A percentile compares a stretch with the other conserved stretches of the same genome.
Conservation (phyloP, 805 yeast genomes). For the Candida boidinii region DNA sequence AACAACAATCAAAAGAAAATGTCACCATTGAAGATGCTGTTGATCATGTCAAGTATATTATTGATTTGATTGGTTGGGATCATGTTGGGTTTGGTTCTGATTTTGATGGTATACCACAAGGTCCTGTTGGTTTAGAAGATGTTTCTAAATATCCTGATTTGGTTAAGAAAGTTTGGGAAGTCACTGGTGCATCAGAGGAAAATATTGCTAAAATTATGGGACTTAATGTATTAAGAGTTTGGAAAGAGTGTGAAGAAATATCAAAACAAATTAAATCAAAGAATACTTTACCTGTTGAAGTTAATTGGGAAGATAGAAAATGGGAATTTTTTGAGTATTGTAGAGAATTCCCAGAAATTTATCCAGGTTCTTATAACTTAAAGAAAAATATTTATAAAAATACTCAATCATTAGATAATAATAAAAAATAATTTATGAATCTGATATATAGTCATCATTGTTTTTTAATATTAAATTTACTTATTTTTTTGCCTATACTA, state of each 20-base stretch:
- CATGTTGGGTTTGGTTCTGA: constrained; percentile 45
- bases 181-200: constrained; percentile 31
- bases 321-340: constrained; percentile 30
- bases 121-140: constrained; percentile 42
- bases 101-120: constrained; percentile 43
- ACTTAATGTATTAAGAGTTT: constrained; percentile 33
- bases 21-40: constrained; percentile 41
- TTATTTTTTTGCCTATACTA: too few species aligned
- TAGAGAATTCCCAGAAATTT: constrained; percentile 29
- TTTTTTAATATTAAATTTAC: too few species aligned
- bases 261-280: constrained; percentile 12
- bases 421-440: too few species aligned
- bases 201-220: constrained; percentile 36
- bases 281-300: constrained; percentile 27
- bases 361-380: constrained; percentile 23
- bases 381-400: constrained; percentile 21
- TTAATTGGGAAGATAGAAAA: constrained; percentile 30
- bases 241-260: constrained; percentile 31
- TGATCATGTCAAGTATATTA: constrained; percentile 34
- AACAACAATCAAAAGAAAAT: constrained; percentile 5
- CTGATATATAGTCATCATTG: too few species aligned
- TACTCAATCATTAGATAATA: too few species aligned
- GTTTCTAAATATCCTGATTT: constrained; percentile 48
- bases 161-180: constrained; percentile 26
- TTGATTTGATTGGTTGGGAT: constrained; percentile 39